Base-by-base conservation (phyloP, 2,329 filamentous ascomycete genomes). In the Beauveria pseudobassiana region DNA sequence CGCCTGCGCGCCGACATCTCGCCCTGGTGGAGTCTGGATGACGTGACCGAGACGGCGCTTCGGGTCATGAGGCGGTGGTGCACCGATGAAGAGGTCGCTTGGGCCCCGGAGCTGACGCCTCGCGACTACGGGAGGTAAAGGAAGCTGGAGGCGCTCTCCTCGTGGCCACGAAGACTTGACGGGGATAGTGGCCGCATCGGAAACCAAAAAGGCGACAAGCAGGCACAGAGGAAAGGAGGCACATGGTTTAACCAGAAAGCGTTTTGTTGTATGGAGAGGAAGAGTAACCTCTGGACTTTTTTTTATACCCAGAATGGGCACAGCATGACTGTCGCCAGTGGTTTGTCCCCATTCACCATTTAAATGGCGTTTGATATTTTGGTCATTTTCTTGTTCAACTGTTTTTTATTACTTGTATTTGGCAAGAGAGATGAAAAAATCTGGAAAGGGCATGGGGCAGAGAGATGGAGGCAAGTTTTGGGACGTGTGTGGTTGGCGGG, bases 11-110 rank as follows among this genome's bases (percentile, higher is more conserved):
- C 72, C 26, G 68, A 71, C 22, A 68, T 77, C 20, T 65, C 68
- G 1, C 75, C 76, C 0, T 80, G 79, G 78, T 75, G 74, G 9
- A 72, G 71, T 3, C 70, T 80, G 10, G 77, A 81, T 61, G 79
- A 81, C 16, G 72, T 76, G 7, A 75, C 76, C 14, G 67, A 70
- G 8, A 68, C 70, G 5, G 72, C 74, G 14, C 65, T 82, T 61
- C 70, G 69, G 7, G 68, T 80, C 5, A 69, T 82, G 64, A 72
- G 71, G 3, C 69, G 72, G 26, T 82, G 79, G 77, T 77, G 76
- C 50, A 71, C 73, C 9, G 73, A 76, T 3, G 78, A 82, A 63
- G 69, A 69, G 5, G 74, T 81, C n/a, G 70, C 74, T 20, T 83
- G 80, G 80, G 67, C 68, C n/a, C 73, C 77, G 1, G 72, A 76